Percentiles rank a stretch among this genome's conserved stretches.
Conservation (phyloP, 129 eudicot species). For the Pulicaria dysenterica region DNA sequence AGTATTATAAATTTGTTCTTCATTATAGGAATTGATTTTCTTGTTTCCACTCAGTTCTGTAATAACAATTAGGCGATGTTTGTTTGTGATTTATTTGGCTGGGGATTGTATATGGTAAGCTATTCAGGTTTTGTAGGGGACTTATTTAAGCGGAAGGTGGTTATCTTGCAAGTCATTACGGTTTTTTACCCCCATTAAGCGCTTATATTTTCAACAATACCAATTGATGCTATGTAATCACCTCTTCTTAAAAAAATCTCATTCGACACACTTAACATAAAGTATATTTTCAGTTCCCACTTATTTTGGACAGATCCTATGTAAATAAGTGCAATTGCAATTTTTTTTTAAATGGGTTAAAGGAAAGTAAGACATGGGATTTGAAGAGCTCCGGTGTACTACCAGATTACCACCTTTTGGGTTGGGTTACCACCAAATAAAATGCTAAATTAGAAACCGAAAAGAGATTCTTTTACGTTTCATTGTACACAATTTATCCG, state of each 20-base stretch:
- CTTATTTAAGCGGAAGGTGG: neutral
- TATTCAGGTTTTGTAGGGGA: neutral
- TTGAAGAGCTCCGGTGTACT: too few species aligned
- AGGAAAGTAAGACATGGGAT: too few species aligned
- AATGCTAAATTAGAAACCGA: too few species aligned
- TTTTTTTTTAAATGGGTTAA: too few species aligned
- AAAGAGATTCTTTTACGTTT: too few species aligned
- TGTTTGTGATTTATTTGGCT: neutral
- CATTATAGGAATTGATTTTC: neutral
- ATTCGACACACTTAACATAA: neutral
- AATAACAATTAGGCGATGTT: neutral
- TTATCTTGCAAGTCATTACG: neutral
- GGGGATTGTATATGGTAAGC: neutral
- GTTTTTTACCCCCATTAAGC: conserved; percentile 1
- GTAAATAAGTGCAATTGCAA: too few species aligned
- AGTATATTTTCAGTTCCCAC: neutral
- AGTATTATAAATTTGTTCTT: conserved; percentile 1
- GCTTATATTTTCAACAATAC: conserved; percentile 4
- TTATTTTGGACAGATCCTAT: neutral
- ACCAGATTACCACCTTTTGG: too few species aligned
- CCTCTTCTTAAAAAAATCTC: neutral
- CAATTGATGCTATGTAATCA: neutral
- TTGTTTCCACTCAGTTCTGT: conserved; percentile 12
- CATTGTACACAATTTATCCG: too few species aligned
- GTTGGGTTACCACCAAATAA: too few species aligned